Percentiles rank a stretch among this genome's conserved stretches.
Conservation (phyloP, 2,329 filamentous ascomycete species). For the Macrophomina phaseolina region DNA sequence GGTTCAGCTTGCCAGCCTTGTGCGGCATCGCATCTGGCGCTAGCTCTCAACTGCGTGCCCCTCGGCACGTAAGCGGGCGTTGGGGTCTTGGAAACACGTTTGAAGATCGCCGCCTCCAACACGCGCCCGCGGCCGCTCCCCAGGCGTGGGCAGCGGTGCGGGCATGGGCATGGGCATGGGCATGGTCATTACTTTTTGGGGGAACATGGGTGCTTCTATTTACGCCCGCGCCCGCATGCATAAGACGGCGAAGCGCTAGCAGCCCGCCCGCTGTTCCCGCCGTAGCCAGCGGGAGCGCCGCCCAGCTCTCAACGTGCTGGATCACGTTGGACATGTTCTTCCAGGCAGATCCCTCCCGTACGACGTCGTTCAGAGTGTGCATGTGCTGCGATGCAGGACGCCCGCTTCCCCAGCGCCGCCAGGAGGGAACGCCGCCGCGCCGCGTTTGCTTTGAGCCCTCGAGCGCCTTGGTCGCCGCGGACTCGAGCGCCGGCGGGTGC, state of each 20-base stretch:
- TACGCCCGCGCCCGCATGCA: too few species aligned
- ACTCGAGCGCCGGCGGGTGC: background rate
- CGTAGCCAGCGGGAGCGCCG: slow-evolving; percentile 7
- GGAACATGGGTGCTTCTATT: too few species aligned
- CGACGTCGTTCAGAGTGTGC: slow-evolving; percentile 22
- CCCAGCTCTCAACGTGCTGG: slow-evolving; percentile 12
- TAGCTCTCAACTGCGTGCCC: too few species aligned
- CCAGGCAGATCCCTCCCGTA: slow-evolving; percentile 23
- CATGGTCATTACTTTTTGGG: too few species aligned
- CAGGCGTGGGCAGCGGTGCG: too few species aligned
- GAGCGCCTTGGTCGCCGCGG: slow-evolving; percentile 6
- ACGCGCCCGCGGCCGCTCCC: too few species aligned
- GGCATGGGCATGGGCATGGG: too few species aligned
- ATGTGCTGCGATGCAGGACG: slow-evolving; percentile 14
- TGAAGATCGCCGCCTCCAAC: too few species aligned
- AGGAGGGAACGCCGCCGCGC: background rate
- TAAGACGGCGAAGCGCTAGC: background rate
- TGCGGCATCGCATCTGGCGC: background rate
- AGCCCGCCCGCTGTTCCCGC: background rate
- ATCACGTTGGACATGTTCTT: slow-evolving; percentile 15
- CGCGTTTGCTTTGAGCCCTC: background rate
- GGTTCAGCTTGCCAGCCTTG: background rate
- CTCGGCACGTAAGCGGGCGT: too few species aligned
- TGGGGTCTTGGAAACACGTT: too few species aligned
- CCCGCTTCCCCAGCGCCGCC: slow-evolving; percentile 3